These are phyloP conservation scores for Biscutella laevigata DNA, from an alignment of 441 rosid genomes.

Conservation along the genomic window DNA sequence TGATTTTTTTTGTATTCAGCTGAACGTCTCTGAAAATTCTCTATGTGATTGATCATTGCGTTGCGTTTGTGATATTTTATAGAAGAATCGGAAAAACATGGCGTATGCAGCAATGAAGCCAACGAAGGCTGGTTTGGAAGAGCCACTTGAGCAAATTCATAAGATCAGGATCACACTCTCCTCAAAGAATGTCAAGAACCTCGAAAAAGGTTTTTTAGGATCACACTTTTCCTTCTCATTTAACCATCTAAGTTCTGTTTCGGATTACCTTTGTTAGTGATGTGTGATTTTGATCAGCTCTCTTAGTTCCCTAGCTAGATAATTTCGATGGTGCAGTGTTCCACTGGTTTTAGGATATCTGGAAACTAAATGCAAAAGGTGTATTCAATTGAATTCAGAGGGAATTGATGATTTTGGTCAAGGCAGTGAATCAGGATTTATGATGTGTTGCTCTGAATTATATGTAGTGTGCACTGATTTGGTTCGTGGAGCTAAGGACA, in stretches of 20 bases:
- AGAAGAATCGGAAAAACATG: conserved; percentile 21
- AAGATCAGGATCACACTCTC: conserved; percentile 43
- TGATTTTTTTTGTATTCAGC: neutral
- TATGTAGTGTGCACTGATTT: conserved; percentile 37
- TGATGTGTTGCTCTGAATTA: neutral
- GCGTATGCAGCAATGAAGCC: conserved; percentile 40
- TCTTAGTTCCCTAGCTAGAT: neutral
- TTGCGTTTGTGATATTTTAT: neutral
- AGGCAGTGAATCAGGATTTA: neutral
- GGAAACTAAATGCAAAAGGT: too few species aligned
- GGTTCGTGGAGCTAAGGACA: conserved; percentile 42
- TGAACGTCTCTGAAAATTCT: neutral
- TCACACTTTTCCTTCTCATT: neutral
- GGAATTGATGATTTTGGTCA: neutral
- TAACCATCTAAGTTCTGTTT: neutral
- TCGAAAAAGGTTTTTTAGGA: conserved; percentile 33
- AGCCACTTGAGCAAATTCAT: conserved; percentile 34
- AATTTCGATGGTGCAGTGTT: neutral
- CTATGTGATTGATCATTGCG: neutral
- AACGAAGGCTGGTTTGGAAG: conserved; percentile 42
- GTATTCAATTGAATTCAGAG: neutral
- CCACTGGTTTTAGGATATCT: neutral
- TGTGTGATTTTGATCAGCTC: neutral
- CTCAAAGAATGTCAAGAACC: conserved; percentile 44
- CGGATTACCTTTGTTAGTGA: neutral